Percentiles rank a stretch among this genome's conserved stretches.
phyloP scores from a whole-genome alignment of 2,329 filamentous ascomycete species.

The Penicillium sp. region DNA sequence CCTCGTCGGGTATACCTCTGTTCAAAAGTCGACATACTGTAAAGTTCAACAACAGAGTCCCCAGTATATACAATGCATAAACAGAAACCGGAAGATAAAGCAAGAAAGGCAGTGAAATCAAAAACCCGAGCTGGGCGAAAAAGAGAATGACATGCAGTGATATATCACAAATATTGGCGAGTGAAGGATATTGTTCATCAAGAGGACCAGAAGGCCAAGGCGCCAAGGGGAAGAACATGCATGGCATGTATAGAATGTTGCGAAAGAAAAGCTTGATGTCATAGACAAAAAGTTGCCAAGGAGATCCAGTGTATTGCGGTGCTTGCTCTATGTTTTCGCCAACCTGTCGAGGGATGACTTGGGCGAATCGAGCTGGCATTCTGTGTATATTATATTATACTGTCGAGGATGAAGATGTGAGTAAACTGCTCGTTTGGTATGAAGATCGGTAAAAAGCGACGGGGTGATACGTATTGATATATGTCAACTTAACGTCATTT shows the following conservation, averaged over 20 bases:
- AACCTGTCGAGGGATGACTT: not conserved
- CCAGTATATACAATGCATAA: slow-evolving; percentile 19
- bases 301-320: slow-evolving; percentile 32
- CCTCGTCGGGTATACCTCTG: slow-evolving; percentile 16
- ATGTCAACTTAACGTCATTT: not conserved
- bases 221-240: slow-evolving; percentile 59
- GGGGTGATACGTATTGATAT: not conserved
- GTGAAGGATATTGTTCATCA: slow-evolving; percentile 65
- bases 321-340: not conserved
- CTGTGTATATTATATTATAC: not conserved
- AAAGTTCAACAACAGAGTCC: slow-evolving; percentile 21
- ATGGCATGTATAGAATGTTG: slow-evolving; percentile 50
- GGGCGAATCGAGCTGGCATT: not conserved
- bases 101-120: slow-evolving; percentile 57
- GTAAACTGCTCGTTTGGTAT: no score
- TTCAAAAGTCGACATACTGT: slow-evolving; percentile 35
- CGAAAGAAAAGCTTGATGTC: slow-evolving; percentile 42
- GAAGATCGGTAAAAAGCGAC: no score
- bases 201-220: slow-evolving; percentile 56
- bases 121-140: slow-evolving; percentile 59
- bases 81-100: slow-evolving; percentile 48
- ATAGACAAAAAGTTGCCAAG: slow-evolving; percentile 36
- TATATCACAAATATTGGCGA: slow-evolving; percentile 60
- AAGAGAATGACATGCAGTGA: slow-evolving; percentile 60
- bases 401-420: no score